These are phyloP conservation scores for Huiozyma naganishii DNA, from an alignment of 805 yeast genomes.

Conservation along the genomic window DNA sequence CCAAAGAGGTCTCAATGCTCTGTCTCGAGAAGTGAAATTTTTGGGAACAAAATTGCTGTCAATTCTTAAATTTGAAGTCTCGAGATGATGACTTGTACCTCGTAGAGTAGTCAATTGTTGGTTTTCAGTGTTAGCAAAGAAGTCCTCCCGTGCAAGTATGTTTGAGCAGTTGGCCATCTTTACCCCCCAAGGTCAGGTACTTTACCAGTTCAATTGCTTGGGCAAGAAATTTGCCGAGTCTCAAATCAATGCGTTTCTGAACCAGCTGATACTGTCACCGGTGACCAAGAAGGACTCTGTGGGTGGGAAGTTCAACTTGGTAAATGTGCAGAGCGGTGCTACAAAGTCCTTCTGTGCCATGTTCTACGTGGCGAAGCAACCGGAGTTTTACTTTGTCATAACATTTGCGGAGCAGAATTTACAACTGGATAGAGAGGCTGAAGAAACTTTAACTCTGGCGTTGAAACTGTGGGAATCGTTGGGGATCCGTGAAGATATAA, in stretches of 20 bases:
- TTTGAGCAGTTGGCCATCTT: slow-evolving; percentile 26
- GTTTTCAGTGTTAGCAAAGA: too few species aligned
- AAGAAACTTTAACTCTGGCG: slow-evolving; percentile 31
- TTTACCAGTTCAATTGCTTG: slow-evolving; percentile 19
- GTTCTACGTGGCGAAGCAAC: slow-evolving; percentile 25
- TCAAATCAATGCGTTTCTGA: slow-evolving; percentile 21
- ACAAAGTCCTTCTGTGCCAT: slow-evolving; percentile 11
- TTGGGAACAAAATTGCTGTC: too few species aligned
- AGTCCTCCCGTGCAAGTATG: slow-evolving; percentile 7
- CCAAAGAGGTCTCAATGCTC: too few species aligned
- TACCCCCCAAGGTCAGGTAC: slow-evolving; percentile 23
- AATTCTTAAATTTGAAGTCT: too few species aligned
- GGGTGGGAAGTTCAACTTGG: slow-evolving; percentile 10
- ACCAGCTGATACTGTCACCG: slow-evolving; percentile 19
- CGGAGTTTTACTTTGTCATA: slow-evolving; percentile 27
- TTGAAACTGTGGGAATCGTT: slow-evolving; percentile 28
- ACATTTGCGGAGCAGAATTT: slow-evolving; percentile 35
- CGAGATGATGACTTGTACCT: too few species aligned
- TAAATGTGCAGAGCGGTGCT: slow-evolving; percentile 6
- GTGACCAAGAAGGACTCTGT: slow-evolving; percentile 13
- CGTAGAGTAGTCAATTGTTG: too few species aligned
- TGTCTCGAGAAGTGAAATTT: too few species aligned
- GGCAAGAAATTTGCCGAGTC: slow-evolving; percentile 22
- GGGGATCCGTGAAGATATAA: slow-evolving; percentile 22
- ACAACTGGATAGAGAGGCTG: slow-evolving; percentile 35